Conservation (phyloP, 495 filamentous ascomycete genomes). For the Trichoderma reesei region DNA sequence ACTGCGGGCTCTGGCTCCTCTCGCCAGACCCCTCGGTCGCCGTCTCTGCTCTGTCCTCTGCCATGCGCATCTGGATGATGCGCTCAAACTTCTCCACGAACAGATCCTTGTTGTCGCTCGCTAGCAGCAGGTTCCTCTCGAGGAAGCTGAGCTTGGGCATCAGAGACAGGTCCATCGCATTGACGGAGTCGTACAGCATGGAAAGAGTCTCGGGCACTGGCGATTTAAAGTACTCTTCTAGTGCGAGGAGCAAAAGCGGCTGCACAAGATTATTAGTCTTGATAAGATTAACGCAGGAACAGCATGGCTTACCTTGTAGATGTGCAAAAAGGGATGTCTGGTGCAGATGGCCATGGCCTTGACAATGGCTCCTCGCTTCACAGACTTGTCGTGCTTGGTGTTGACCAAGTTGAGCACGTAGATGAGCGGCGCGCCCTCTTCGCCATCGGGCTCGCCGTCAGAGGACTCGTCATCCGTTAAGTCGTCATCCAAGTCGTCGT, state of each 20-base stretch:
- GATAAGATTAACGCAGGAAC: neutral
- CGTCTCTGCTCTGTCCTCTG: slow-evolving; percentile 38
- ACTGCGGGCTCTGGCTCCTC: slow-evolving; percentile 38
- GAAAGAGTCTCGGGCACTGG: slow-evolving; percentile 85
- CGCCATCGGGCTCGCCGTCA: slow-evolving; percentile 52
- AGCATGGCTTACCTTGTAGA: slow-evolving; percentile 67
- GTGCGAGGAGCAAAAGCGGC: slow-evolving; percentile 85
- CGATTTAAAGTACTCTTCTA: slow-evolving; percentile 95
- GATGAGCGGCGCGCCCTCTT: slow-evolving; percentile 81
- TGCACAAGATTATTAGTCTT: slow-evolving; percentile 21
- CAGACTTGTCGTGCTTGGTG: slow-evolving; percentile 88
- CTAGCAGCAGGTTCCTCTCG: slow-evolving; percentile 77
- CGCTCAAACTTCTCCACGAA: slow-evolving; percentile 96
- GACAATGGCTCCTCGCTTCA: slow-evolving; percentile 85
- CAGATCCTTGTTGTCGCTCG: slow-evolving; percentile 87
- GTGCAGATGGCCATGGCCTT: slow-evolving; percentile 99
- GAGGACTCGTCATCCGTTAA: slow-evolving; percentile 47
- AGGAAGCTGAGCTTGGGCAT: slow-evolving; percentile 80
- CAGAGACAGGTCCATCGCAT: slow-evolving; percentile 90
- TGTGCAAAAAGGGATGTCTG: slow-evolving; percentile 94
- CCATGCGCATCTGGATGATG: slow-evolving; percentile 65
- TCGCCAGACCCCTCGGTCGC: slow-evolving; percentile 37
- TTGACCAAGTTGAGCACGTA: slow-evolving; percentile 98
- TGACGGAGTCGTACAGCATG: slow-evolving; percentile 82
- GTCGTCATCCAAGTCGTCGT: slow-evolving; percentile 33